Base-by-base conservation (phyloP, 441 rosid species). In the Sinapis alba region DNA sequence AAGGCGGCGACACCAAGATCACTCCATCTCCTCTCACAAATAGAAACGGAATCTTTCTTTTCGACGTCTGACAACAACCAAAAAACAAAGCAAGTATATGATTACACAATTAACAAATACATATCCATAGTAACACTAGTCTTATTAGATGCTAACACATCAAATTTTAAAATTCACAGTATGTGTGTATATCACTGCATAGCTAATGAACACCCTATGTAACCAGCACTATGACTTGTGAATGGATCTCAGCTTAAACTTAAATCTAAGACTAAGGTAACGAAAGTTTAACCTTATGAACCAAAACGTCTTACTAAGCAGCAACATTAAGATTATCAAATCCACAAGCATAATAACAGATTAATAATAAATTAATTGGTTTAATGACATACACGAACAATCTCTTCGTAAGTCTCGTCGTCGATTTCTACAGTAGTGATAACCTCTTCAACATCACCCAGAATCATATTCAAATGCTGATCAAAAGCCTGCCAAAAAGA, bases 21-120 rank as follows among this genome's bases (percentile, higher is more conserved):
- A 94, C 98, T 67, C 98, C 97, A 73, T 94, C 98, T 57, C 98
- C 98, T 77, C 97, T 83, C 50, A 92, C 98, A 80, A 94, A 94
- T 9, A 94, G 92, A 77, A 30, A 60, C 43, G n/a, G 23, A 30
- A 60, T 4, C 38, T 12, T 60, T 30, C 65, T 38, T 13, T 60
- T 60, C 24, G 23, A 30, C 30, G 43, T 60, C 65, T 60, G 43
- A 56, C 27, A 21, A 11, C 4, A 34, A 23, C 0, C 2, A 53
- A 53, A 16, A 47, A 47, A 7, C 1, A 18, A 18, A 59, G 23
- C n/a, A 60, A 16, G 65, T 30, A 18, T 26, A 69, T 2, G 12
- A 24, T 1, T 93, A 88, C 12, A 16, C 59, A 27, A 15, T 30
- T 60, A 16, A 15, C 5, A 50, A 47, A 19, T 19, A 50, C 34